phyloP scores from a whole-genome alignment of 176 grass and related monocot genomes.

The maize (Zea mays) region DNA sequence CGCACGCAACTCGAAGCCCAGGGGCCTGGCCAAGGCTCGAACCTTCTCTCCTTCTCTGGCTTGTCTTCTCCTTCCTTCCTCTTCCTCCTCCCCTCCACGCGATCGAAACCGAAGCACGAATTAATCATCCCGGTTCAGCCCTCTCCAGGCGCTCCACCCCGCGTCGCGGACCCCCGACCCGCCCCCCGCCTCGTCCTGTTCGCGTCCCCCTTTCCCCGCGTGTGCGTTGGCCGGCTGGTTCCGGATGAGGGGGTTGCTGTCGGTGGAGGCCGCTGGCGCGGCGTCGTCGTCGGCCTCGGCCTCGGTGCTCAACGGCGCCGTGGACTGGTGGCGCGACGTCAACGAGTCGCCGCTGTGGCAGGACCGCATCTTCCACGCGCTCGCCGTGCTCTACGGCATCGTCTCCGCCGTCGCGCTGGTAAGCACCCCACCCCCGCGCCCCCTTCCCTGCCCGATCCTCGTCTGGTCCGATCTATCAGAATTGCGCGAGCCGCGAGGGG shows the following conservation, averaged over 20 bases:
- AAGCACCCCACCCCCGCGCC: not conserved
- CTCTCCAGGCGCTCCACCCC: not conserved
- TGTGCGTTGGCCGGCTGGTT: not conserved
- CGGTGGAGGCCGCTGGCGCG: conserved; percentile 29
- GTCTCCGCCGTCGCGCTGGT: conserved; percentile 78
- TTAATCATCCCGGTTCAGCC: not conserved
- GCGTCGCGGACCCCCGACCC: not conserved
- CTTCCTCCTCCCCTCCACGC: conserved; percentile 24
- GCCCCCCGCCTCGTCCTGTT: not conserved
- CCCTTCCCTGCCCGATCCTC: not conserved
- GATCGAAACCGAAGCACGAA: conserved; percentile 38
- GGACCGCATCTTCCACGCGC: conserved; percentile 81
- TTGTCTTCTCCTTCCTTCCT: too few species aligned
- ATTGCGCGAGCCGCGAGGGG: not conserved
- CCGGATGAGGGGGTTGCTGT: conserved; percentile 46
- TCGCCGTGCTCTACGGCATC: conserved; percentile 68
- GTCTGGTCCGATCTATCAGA: conserved; percentile 8
- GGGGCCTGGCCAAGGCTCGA: not conserved
- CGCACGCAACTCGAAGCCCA: conserved; percentile 17
- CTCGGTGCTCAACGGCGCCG: conserved; percentile 45
- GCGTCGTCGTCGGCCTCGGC: conserved; percentile 16
- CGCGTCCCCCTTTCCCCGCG: not conserved
- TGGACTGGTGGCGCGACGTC: conserved; percentile 80
- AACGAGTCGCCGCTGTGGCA: conserved; percentile 80
- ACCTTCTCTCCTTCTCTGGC: too few species aligned